phyloP scores from a whole-genome alignment of 2,329 filamentous ascomycete species.

The Aspergillus sojae region DNA sequence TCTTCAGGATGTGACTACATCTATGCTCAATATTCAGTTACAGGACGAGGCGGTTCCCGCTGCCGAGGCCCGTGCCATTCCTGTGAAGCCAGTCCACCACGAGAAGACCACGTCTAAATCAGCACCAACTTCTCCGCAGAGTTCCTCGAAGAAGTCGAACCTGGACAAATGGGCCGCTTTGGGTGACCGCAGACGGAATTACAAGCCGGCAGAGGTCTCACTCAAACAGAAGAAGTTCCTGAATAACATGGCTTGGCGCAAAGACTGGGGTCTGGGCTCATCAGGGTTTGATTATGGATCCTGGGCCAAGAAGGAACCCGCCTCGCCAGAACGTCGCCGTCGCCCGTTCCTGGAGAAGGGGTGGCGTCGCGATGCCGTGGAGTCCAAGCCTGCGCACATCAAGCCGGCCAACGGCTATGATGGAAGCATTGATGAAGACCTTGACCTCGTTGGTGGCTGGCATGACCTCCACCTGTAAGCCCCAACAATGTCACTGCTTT shows the following conservation, averaged over 20 bases:
- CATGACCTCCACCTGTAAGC: slow-evolving; percentile 66
- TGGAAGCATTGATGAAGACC: slow-evolving; percentile 63
- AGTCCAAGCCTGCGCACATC: slow-evolving; percentile 35
- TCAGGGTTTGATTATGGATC: slow-evolving; percentile 41
- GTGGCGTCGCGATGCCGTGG: slow-evolving; percentile 48
- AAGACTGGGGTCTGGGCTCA: slow-evolving; percentile 43
- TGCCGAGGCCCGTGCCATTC: slow-evolving; percentile 20
- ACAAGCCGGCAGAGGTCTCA: slow-evolving; percentile 56
- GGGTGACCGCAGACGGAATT: slow-evolving; percentile 78
- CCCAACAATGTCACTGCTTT: slow-evolving; percentile 3
- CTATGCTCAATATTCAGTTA: slow-evolving; percentile 52
- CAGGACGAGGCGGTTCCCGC: slow-evolving; percentile 35
- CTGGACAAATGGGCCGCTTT: slow-evolving; percentile 89
- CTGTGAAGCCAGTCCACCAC: slow-evolving; percentile 59
- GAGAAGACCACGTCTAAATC: slow-evolving; percentile 46
- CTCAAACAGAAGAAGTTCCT: slow-evolving; percentile 53
- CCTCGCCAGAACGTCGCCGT: slow-evolving; percentile 36
- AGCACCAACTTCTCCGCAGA: slow-evolving; percentile 56
- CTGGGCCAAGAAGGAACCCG: slow-evolving; percentile 36
- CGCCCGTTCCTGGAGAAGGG: slow-evolving; percentile 47
- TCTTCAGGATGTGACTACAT: slow-evolving; percentile 58
- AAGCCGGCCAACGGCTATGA: slow-evolving; percentile 51
- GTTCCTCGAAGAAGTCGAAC: slow-evolving; percentile 55
- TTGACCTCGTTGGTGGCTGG: slow-evolving; percentile 96
- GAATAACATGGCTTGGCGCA: slow-evolving; percentile 45